Evolutionary conservation across 306 rosid species (phyloP).

Genomic region (Herpetospermum pedunculosum): DNA sequence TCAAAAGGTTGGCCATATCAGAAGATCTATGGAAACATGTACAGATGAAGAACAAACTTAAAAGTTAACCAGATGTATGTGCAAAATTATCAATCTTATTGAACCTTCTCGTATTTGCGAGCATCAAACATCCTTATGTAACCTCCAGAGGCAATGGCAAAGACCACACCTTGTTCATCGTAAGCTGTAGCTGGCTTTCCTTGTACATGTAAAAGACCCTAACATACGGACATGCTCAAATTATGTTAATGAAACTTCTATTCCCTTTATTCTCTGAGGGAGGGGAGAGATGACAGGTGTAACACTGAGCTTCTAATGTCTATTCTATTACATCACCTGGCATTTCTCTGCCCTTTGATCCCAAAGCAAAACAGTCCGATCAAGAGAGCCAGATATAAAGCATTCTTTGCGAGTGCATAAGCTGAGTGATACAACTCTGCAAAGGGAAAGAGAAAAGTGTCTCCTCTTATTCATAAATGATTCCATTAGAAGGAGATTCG

Average conservation of each 20-base stretch:
- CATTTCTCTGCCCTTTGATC: conserved; percentile 92
- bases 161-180: conserved; percentile 88
- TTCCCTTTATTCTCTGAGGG: not conserved
- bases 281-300: not conserved
- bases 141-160: conserved; percentile 91
- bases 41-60: not conserved
- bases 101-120: conserved; percentile 81
- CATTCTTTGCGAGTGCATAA: conserved; percentile 75
- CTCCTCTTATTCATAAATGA: not conserved
- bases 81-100: not conserved
- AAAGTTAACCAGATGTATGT: not conserved
- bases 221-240: not conserved
- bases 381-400: conserved; percentile 88
- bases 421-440: conserved; percentile 89
- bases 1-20: conserved; percentile 17
- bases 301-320: not conserved
- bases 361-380: conserved; percentile 89
- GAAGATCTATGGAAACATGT: conserved; percentile 7
- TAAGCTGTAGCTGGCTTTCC: conserved; percentile 94
- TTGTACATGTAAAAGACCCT: conserved; percentile 90
- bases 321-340: conserved; percentile 46
- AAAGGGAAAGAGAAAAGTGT: not conserved
- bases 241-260: not conserved
- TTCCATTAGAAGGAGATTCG: not conserved
- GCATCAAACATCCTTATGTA: conserved; percentile 82